A percentile compares a stretch with the other conserved stretches of the same genome.
Conservation (phyloP, 1,284 basidiomycete species). For the Trichosporon sp. region DNA sequence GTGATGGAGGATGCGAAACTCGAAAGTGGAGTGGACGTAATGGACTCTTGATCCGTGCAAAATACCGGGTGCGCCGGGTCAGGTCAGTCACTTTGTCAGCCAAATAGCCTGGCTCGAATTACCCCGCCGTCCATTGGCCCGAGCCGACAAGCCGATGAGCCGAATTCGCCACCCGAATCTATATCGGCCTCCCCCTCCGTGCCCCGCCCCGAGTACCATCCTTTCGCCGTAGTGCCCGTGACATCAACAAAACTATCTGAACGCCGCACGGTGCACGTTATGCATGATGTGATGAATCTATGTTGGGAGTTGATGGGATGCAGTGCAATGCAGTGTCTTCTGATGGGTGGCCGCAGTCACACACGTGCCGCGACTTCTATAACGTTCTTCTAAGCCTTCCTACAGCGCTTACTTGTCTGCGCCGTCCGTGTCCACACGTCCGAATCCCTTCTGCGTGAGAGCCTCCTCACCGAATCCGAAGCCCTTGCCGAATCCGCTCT, state of each 20-base stretch:
- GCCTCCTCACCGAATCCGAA: constrained; percentile 56
- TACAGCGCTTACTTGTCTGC: constrained; percentile 12
- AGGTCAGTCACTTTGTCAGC: constrained; percentile 20
- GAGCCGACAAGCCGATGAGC: neutral
- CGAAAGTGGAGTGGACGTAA: constrained; percentile 18
- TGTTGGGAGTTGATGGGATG: neutral
- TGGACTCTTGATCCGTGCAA: neutral
- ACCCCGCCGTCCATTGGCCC: constrained; percentile 14
- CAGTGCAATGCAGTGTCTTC: constrained; percentile 7
- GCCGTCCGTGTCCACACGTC: constrained; percentile 24
- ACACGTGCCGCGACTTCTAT: neutral
- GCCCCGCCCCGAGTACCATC: neutral
- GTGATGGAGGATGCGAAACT: constrained; percentile 13
- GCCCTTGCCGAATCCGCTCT: constrained; percentile 56
- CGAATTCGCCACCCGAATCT: constrained; percentile 1
- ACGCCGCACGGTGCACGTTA: neutral
- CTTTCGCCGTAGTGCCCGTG: neutral
- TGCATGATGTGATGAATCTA: constrained; percentile 12
- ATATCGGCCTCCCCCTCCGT: neutral
- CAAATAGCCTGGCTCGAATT: neutral
- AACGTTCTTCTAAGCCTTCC: neutral
- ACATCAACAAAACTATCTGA: neutral
- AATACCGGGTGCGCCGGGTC: neutral
- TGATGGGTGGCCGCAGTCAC: neutral
- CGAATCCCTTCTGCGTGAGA: constrained; percentile 20